These are phyloP conservation scores for Thyridium curvatum DNA, from an alignment of 2,329 filamentous ascomycete species.

Conservation along the genomic window DNA sequence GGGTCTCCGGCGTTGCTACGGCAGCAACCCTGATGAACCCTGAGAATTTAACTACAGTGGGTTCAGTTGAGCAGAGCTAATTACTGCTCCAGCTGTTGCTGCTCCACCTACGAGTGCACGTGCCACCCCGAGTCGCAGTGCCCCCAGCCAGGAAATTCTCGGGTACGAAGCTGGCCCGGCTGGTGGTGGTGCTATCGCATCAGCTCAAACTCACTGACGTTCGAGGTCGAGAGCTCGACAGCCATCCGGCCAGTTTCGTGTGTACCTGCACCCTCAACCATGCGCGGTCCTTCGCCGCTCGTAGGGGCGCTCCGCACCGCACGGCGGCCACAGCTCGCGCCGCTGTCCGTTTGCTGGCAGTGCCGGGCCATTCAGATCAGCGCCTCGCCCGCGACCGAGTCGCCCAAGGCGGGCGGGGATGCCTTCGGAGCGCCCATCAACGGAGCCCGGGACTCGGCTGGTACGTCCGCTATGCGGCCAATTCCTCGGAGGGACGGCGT, in stretches of 20 bases:
- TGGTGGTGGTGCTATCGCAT: no score
- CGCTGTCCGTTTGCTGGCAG: slow-evolving; percentile 42
- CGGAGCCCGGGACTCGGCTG: slow-evolving; percentile 40
- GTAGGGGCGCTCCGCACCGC: no score
- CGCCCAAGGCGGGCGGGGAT: slow-evolving; percentile 43
- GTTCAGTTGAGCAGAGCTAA: no score
- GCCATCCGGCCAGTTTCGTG: not conserved
- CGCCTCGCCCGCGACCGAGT: slow-evolving; percentile 51
- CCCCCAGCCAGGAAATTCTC: no score
- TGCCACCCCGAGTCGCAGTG: no score
- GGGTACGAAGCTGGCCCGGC: no score
- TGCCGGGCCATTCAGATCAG: slow-evolving; percentile 59
- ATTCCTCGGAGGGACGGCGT: not conserved
- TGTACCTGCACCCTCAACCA: slow-evolving; percentile 1
- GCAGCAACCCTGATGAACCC: no score
- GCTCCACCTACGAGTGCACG: no score
- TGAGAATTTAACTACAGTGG: no score
- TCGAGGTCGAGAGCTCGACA: slow-evolving; percentile 1
- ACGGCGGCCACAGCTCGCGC: slow-evolving; percentile 7
- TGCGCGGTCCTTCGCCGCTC: slow-evolving; percentile 6
- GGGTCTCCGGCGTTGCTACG: no score
- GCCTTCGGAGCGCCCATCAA: slow-evolving; percentile 45
- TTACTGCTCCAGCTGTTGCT: no score
- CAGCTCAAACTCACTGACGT: not conserved
- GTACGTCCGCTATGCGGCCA: slow-evolving; percentile 25